Base-by-base conservation (phyloP, 805 yeast genomes). In the Komagataella kurtzmanii region DNA sequence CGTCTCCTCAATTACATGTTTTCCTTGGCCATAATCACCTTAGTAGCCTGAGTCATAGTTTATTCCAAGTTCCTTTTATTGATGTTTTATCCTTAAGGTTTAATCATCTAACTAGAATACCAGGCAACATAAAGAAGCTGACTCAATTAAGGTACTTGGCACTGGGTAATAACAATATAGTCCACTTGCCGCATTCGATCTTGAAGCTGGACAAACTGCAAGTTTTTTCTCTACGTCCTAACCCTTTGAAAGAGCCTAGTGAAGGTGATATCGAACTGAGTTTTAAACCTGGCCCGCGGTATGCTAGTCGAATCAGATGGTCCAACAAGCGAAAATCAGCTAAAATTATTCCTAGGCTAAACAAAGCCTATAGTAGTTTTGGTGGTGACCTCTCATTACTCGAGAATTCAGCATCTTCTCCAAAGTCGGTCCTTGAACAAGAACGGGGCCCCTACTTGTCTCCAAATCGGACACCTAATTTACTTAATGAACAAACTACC, bases 221-320 rank as follows among this genome's bases (percentile, higher is more conserved):
- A 17, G 70, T 71, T 1, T 63, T 81, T n/a, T 65, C 76, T 12
- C 74, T 82, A 0, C 74, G 83, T 30, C 85, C 85, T 1, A 80
- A 80, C 55, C 76, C 77, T 6, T 66, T 68, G 55, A 54, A 65
- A 59, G 56, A 60, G 53, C 52, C 59, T 49, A 30, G 58, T 40
- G 56, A 55, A 43, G n/a, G n/a, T 24, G 24, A 18, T 18, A 30
- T 30, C 40, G 40, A 30, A 8, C 14, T 2, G 52, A 50, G n/a
- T 49, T 18, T 54, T 50, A 17, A 49, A 57, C 3, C 51, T 46
- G 40, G 40, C 8, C 14, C 14, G 5, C 50, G 65, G 17, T 63
- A 52, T 46, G 62, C 58, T 3, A 59, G 64, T 0, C 53, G 46
- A 17, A 30, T 63, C 18, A 63, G 61, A 53, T 63, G 65, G 61